These are phyloP conservation scores for Aureobasidium lini DNA, from an alignment of 2,329 filamentous ascomycete species.

Conservation along the genomic window DNA sequence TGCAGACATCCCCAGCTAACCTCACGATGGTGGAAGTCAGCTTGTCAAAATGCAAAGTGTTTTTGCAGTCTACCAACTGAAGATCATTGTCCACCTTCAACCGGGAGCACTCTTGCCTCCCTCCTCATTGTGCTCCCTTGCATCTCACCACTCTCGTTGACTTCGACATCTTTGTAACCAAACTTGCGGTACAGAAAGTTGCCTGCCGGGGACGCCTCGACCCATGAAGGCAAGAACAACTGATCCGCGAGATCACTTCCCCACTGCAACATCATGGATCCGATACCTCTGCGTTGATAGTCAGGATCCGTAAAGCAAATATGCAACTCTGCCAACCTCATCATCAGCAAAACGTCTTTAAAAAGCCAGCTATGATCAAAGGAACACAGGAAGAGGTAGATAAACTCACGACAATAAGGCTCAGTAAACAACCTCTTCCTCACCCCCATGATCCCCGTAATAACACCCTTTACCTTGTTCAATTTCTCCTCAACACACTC, in stretches of 20 bases:
- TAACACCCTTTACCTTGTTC: background rate
- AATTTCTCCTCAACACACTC: slow-evolving; percentile 13
- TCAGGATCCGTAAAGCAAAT: slow-evolving; percentile 30
- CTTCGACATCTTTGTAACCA: slow-evolving; percentile 21
- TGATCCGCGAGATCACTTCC: slow-evolving; percentile 29
- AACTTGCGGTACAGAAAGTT: slow-evolving; percentile 21
- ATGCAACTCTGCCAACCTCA: slow-evolving; percentile 24
- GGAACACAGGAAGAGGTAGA: background rate
- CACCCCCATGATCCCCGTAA: slow-evolving; percentile 12
- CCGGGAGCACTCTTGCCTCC: background rate
- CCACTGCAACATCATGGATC: slow-evolving; percentile 32
- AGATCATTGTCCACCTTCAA: slow-evolving; percentile 20
- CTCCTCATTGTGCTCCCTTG: slow-evolving; percentile 16
- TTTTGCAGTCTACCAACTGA: too few relatives aligned
- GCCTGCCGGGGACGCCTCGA: slow-evolving; percentile 23
- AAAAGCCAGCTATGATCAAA: background rate
- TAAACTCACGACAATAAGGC: slow-evolving; percentile 18
- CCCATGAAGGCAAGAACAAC: slow-evolving; percentile 25
- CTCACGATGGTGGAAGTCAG: too few relatives aligned
- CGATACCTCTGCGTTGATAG: slow-evolving; percentile 30
- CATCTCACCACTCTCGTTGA: slow-evolving; percentile 15
- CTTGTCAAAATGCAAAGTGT: too few relatives aligned
- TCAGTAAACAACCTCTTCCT: slow-evolving; percentile 14
- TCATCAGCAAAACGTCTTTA: background rate
- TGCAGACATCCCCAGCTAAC: too few relatives aligned